These are phyloP conservation scores for Pseudevernia furfuracea DNA, from an alignment of 495 filamentous ascomycete genomes.

Conservation along the genomic window DNA sequence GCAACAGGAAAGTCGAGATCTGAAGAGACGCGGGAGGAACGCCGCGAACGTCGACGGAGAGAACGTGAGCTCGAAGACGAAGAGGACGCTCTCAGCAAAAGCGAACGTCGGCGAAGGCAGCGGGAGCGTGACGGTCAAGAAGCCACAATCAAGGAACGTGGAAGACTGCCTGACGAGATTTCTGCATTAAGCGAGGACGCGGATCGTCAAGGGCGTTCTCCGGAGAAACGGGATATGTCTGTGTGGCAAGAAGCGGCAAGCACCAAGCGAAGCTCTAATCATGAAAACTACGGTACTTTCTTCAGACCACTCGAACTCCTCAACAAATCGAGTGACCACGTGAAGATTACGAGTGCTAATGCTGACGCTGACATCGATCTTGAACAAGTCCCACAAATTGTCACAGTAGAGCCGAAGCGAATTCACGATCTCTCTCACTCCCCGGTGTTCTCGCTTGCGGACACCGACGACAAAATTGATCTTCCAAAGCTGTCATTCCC, in stretches of 20 bases:
- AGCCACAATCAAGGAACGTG: slow-evolving; percentile 8
- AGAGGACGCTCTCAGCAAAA: slow-evolving; percentile 27
- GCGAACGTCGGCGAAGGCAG: slow-evolving; percentile 26
- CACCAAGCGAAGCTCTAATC: slow-evolving; percentile 23
- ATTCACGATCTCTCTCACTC: slow-evolving; percentile 14
- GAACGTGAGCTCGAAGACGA: slow-evolving; percentile 27
- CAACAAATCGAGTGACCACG: slow-evolving; percentile 13
- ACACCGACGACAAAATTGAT: slow-evolving; percentile 25
- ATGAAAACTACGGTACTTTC: slow-evolving; percentile 28
- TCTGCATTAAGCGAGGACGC: slow-evolving; percentile 20
- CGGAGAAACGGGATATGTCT: slow-evolving; percentile 27
- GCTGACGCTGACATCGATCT: slow-evolving; percentile 23
- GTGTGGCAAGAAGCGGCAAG: slow-evolving; percentile 24
- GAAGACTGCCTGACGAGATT: slow-evolving; percentile 22
- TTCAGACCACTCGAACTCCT: slow-evolving; percentile 28
- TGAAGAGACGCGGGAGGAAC: slow-evolving; percentile 31
- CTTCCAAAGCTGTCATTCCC: slow-evolving; percentile 31
- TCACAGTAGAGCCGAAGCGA: slow-evolving; percentile 26
- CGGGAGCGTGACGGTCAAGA: slow-evolving; percentile 17
- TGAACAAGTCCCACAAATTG: slow-evolving; percentile 20
- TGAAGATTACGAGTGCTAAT: slow-evolving; percentile 19
- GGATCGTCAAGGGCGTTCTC: slow-evolving; percentile 27
- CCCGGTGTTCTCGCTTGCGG: slow-evolving; percentile 23
- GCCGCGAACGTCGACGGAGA: slow-evolving; percentile 24
- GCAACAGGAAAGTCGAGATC: slow-evolving; percentile 33